Evolutionary conservation across 179 eudicot genomes (phyloP), one percentile per base, ranked within the genome.

Genomic region (Carnegiea gigantea): DNA sequence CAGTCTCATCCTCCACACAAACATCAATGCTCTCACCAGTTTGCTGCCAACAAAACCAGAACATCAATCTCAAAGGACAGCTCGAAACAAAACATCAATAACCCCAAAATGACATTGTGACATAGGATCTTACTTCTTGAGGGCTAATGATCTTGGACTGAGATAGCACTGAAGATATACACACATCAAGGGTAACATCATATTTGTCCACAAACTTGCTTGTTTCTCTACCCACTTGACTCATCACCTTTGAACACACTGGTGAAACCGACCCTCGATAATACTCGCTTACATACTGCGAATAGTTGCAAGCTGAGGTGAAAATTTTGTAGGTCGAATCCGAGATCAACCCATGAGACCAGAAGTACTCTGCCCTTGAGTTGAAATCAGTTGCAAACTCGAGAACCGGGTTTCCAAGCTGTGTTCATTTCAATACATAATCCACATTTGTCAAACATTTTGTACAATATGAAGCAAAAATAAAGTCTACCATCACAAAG

Each of bases 321-420:
- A 93, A 93, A 24, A 92, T 43, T 30, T 84, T 87, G 92, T 91
- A 93, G 14, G 97, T 95, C 71, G 92, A 89, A 82, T 97, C 99
- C 23, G 99, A 97, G 88, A 97, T 92, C 36, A 95, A 57, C 46
- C 99, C 99, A 78, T 97, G 99, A 28, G 99, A 97, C 99, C 99
- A 97, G 62, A 97, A 91, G 80, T 83, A 97, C 84, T 97, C 99
- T 10, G 98, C 97, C 88, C 98, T 89, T 17, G 98, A 93, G 86
- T 97, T 95, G 87, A 92, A 91, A 81, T 93, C 97, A 0, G 93
- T 94, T 3, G 93, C 93, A 33, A 86, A 93, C 81, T 97, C 99
- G 70, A 97, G 86, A 71, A 97, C 97, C 70, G 99, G 99, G 88
- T 97, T 97, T 46, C 99, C 99, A 26, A 96, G 86, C 99, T 95